phyloP scores from a whole-genome alignment of 805 yeast species.

The Metschnikowia cerradonensis region DNA sequence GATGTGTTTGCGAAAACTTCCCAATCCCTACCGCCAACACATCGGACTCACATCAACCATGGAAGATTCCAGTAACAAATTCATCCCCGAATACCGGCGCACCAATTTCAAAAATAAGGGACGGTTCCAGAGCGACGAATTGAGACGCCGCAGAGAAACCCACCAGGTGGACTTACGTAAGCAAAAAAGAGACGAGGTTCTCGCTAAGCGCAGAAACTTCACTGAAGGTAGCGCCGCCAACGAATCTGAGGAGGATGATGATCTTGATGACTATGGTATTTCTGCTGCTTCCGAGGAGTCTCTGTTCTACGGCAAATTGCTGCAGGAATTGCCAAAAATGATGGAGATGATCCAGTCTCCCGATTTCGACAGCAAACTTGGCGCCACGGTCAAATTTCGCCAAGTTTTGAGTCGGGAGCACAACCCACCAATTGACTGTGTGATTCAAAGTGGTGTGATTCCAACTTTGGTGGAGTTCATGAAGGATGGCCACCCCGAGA shows the following conservation, averaged over 20 bases:
- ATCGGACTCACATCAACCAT: constrained; percentile 29
- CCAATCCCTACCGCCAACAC: constrained; percentile 4
- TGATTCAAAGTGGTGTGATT: constrained; percentile 89
- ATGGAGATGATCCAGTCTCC: constrained; percentile 71
- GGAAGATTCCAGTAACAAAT: constrained; percentile 79
- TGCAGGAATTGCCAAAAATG: constrained; percentile 77
- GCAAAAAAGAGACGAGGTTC: constrained; percentile 91
- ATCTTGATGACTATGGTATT: constrained; percentile 26
- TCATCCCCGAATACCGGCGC: constrained; percentile 96
- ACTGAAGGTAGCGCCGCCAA: constrained; percentile 29
- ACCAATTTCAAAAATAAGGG: constrained; percentile 94
- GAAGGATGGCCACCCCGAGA: constrained; percentile 67
- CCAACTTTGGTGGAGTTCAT: constrained; percentile 86
- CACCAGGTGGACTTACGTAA: constrained; percentile 96
- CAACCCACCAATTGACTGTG: constrained; percentile 93
- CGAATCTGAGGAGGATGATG: constrained; percentile 44
- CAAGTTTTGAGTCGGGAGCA: constrained; percentile 90
- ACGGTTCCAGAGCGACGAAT: constrained; percentile 90
- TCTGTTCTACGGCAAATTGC: constrained; percentile 38
- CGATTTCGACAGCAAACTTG: constrained; percentile 75
- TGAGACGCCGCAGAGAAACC: constrained; percentile 95
- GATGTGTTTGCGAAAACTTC: background rate
- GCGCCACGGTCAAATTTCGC: constrained; percentile 89
- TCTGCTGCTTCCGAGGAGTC: constrained; percentile 47
- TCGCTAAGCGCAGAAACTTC: constrained; percentile 89